Evolutionary conservation across 1,284 basidiomycete genomes (phyloP), one percentile per base, ranked within the genome.

Genomic region (Rugosomyces carneus): DNA sequence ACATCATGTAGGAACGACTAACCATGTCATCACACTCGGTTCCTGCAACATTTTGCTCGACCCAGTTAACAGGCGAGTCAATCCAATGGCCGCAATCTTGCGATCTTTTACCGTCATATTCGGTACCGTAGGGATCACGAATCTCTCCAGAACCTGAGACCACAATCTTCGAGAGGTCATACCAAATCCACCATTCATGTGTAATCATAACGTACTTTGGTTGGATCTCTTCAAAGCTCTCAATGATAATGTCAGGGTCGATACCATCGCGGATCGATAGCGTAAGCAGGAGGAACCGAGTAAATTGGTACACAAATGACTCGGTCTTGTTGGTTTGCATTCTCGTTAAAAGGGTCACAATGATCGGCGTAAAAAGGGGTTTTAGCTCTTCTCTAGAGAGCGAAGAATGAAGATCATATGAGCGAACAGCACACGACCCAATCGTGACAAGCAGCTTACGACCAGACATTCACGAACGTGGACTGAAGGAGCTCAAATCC

Each of bases 271-370:
- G 73, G 53, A 96, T 66, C 5, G 90, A 90, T 62, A 87, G 78
- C 13, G 78, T 70, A 62, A 81, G 88, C 27, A 85, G 68, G 46
- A 95, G 65, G 65, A 96, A 93, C 57, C 81, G 76, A 8, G 89
- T 78, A 58, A 97, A 88, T 40, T 82, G 76, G 60, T 93, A 90
- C 7, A 86, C 82, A 64, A 89, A 96, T 63, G 83, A 88, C 51
- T 94, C 86, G 26, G 94, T 96, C 65, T 93, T 93, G 69, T 80
- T 91, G 18, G 78, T 78, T 59, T 97, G 93, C 67, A 98, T 75
- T 41, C 93, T 69, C 6, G 81, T 95, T 24, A 97, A 72, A 18
- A 97, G 73, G 15, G 89, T 84, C 63, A 93, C 75, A 57, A 97
- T 71, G 39, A 95, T 70, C 0, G 83, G 78, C 50, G 84, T 83